A percentile compares a stretch with the other conserved stretches of the same genome.
phyloP scores from a whole-genome alignment of 306 rosid genomes.

The Albizia julibrissin region DNA sequence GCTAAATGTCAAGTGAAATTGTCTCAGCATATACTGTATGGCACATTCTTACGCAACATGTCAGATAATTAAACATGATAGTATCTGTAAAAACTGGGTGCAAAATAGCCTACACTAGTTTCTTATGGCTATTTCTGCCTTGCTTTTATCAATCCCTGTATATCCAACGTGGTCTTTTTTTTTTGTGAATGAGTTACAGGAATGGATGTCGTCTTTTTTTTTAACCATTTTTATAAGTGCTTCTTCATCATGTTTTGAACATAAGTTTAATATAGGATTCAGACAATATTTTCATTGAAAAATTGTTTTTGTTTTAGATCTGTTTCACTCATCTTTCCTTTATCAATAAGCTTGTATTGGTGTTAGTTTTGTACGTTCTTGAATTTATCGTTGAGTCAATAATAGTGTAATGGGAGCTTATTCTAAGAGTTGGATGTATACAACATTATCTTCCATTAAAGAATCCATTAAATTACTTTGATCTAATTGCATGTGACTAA shows the following conservation, averaged over 20 bases:
- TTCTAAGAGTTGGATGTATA: neutral
- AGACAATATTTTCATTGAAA: neutral
- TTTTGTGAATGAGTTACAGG: neutral
- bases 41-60: neutral
- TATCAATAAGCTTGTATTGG: neutral
- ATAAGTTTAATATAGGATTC: neutral
- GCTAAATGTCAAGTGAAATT: neutral
- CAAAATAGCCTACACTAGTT: neutral
- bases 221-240: neutral
- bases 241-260: conserved; percentile 2
- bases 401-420: conserved; percentile 16
- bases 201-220: neutral
- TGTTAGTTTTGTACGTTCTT: conserved; percentile 4
- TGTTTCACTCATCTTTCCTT: neutral
- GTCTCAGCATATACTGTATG: neutral
- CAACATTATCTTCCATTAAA: neutral
- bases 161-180: neutral
- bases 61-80: neutral
- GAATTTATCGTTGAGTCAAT: conserved; percentile 1
- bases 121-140: neutral
- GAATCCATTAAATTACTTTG: neutral
- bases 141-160: neutral
- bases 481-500: conserved; percentile 15
- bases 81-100: neutral
- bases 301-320: neutral